Evolutionary conservation across 2,329 filamentous ascomycete genomes (phyloP).

Genomic region (Trichoderma sp.): DNA sequence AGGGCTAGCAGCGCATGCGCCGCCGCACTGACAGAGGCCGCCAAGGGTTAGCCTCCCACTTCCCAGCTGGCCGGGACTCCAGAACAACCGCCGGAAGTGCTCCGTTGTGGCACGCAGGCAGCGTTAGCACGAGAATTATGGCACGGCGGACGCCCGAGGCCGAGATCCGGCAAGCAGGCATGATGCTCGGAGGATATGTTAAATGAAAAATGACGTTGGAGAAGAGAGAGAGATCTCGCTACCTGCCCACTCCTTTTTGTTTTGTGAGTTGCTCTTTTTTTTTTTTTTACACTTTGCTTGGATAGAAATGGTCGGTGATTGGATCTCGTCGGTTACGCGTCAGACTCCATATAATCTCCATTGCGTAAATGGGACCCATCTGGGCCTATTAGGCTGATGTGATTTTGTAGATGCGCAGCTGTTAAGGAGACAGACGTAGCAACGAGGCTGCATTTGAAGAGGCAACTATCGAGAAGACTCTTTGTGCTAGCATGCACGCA

Average conservation of each 20-base stretch:
- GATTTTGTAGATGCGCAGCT: not conserved
- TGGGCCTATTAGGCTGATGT: not conserved
- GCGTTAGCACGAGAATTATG: not conserved
- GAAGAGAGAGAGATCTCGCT: not conserved
- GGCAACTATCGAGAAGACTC: too few relatives aligned
- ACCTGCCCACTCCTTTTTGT: not conserved
- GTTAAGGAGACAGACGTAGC: not conserved
- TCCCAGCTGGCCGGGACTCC: slow-evolving; percentile 20
- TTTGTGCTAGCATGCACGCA: too few relatives aligned
- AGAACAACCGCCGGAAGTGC: not conserved
- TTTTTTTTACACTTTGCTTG: not conserved
- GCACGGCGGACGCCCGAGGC: not conserved
- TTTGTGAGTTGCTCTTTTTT: not conserved
- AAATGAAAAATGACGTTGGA: not conserved
- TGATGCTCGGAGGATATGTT: slow-evolving; percentile 1
- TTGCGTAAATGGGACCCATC: not conserved
- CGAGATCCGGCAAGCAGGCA: slow-evolving; percentile 6
- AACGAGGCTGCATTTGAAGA: not conserved
- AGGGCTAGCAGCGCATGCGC: slow-evolving; percentile 15
- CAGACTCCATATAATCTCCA: not conserved
- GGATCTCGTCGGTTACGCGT: slow-evolving; percentile 7
- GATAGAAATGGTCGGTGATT: not conserved
- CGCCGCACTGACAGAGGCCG: slow-evolving; percentile 20
- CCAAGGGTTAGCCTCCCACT: slow-evolving; percentile 18
- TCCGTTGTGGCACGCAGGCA: not conserved